Evolutionary conservation across 2,329 filamentous ascomycete species (phyloP).

Genomic region (Colletotrichum phormii): DNA sequence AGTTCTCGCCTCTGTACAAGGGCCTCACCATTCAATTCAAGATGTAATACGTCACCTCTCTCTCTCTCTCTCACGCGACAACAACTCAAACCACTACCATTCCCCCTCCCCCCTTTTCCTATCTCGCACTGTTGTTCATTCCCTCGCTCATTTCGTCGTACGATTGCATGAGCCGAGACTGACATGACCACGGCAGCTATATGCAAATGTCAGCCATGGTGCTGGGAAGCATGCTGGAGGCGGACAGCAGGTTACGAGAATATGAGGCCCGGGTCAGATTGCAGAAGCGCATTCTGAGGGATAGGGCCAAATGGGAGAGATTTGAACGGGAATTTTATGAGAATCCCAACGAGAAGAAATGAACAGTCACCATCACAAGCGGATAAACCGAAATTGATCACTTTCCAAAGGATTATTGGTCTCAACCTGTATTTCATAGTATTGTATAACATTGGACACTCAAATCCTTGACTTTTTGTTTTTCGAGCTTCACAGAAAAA

Average conservation of each 20-base stretch:
- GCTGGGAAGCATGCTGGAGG: slow-evolving; percentile 81
- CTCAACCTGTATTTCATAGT: slow-evolving; percentile 18
- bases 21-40: slow-evolving; percentile 81
- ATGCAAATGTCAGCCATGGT: slow-evolving; percentile 89
- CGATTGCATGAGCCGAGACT: not conserved
- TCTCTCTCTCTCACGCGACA: not conserved
- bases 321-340: slow-evolving; percentile 72
- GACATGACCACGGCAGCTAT: slow-evolving; percentile 64
- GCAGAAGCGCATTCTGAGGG: slow-evolving; percentile 71
- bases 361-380: not conserved
- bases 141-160: not conserved
- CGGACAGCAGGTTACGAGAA: slow-evolving; percentile 73
- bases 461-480: slow-evolving; percentile 2
- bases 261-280: slow-evolving; percentile 76
- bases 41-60: slow-evolving; percentile 65
- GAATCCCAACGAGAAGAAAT: slow-evolving; percentile 48
- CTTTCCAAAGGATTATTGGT: not conserved
- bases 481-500: slow-evolving; percentile 22
- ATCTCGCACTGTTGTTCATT: not conserved
- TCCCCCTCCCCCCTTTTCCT: no score
- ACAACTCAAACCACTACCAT: not conserved
- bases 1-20: slow-evolving; percentile 77
- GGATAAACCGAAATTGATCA: not conserved
- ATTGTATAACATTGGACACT: slow-evolving; percentile 28
- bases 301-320: slow-evolving; percentile 75